Conservation (phyloP, 1,139 yeast genomes). For the Arxiozyma bovina region DNA sequence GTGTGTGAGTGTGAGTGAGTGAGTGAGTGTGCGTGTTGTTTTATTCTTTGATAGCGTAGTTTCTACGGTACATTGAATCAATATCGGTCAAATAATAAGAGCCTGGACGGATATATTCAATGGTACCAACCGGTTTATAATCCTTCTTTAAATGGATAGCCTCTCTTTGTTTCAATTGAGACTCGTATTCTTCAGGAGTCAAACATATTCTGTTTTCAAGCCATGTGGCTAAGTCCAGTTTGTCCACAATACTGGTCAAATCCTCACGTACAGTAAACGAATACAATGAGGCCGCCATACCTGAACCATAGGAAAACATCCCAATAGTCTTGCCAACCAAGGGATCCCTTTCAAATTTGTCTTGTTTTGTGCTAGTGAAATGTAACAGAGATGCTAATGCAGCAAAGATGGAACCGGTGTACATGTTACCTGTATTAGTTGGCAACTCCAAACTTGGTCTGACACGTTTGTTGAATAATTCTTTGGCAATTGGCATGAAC, state of each 20-base stretch:
- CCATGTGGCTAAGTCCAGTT: constrained; percentile 59
- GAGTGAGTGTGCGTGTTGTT: too few relatives aligned
- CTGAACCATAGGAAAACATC: constrained; percentile 95
- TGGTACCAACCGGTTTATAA: constrained; percentile 69
- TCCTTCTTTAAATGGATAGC: constrained; percentile 73
- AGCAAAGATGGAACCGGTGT: constrained; percentile 90
- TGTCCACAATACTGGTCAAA: constrained; percentile 55
- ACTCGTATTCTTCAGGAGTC: constrained; percentile 75
- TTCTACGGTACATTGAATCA: constrained; percentile 85
- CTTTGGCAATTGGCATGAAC: constrained; percentile 74
- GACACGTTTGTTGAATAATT: constrained; percentile 58
- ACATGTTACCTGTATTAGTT: constrained; percentile 97
- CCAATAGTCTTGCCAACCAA: constrained; percentile 83
- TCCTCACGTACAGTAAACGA: constrained; percentile 78
- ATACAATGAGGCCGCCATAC: constrained; percentile 86
- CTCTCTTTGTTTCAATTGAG: constrained; percentile 79
- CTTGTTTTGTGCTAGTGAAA: constrained; percentile 59
- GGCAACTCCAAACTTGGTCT: constrained; percentile 78
- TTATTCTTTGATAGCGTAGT: constrained; percentile 55
- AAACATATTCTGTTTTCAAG: constrained; percentile 46
- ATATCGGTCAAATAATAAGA: constrained; percentile 77
- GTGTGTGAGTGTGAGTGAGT: too few relatives aligned
- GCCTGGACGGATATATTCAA: constrained; percentile 63
- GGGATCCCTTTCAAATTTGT: background rate
- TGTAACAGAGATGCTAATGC: constrained; percentile 74